Evolutionary conservation across 2,329 filamentous ascomycete genomes (phyloP), one percentile per base, ranked within the genome.

Genomic region (Periconia sp.): DNA sequence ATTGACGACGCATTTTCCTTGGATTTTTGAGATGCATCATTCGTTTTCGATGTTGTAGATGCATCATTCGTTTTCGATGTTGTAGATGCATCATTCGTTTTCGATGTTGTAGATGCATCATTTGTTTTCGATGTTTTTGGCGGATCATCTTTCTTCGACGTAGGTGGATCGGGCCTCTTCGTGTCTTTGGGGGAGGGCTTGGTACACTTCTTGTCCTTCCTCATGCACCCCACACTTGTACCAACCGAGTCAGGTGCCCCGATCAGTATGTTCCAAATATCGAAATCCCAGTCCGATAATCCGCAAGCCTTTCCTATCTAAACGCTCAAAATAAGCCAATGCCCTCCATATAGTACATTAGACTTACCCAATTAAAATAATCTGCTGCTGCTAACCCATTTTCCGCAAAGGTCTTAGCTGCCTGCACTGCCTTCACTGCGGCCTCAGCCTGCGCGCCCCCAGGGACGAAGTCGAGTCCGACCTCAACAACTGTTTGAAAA

Each of bases 191-290:
- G 36, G 4, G 32, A 19, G 7, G 36, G 19, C n/a, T 39, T 29
- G 4, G 32, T 18, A 2, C 5, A 8, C 26, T 39, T 39, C 19
- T 39, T 39, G 28, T 32, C 25, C 36, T 39, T 39, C 28, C 25
- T 32, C 28, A 31, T 39, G 28, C 36, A 39, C 11, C 36, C 36
- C 9, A 39, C 16, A 13, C 36, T 39, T 16, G 28, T 39, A 22
- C 24, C 36, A 13, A 15, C 29, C 5, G 36, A 38, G n/a, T 38
- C 36, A 23, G 36, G 36, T n/a, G n/a, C n/a, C n/a, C n/a, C n/a
- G n/a, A n/a, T n/a, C n/a, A n/a, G n/a, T n/a, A n/a, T n/a, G n/a
- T n/a, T n/a, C n/a, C n/a, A n/a, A n/a, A n/a, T n/a, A n/a, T n/a
- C n/a, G n/a, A n/a, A n/a, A n/a, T n/a, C n/a, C n/a, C n/a, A n/a